Base-by-base conservation (phyloP, 1,284 basidiomycete genomes). In the Ustilago esculenta region DNA sequence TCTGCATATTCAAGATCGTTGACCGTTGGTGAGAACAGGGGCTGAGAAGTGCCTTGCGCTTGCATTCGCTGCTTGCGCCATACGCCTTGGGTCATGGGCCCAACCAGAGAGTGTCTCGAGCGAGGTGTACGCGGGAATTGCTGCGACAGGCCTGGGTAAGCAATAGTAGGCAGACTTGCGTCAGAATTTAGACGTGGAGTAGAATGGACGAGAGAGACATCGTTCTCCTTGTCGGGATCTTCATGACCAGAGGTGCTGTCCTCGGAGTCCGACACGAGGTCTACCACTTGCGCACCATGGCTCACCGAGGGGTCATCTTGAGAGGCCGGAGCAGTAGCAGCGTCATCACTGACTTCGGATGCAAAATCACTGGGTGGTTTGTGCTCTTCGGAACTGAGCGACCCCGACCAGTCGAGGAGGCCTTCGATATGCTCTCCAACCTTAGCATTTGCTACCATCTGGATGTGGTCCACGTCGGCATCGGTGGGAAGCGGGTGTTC, bases 211-310 rank as follows among this genome's bases (percentile, higher is more conserved):
- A 58, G 49, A 3, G 59, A 57, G 2, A 50, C 41, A 25, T 70
- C 56, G 15, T 70, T 70, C 17, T 70, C 67, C 42, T 70, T 70
- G 43, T 70, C 67, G 2, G 60, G 56, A 17, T 69, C 66, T 1
- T 64, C 49, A 7, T 43, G 29, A 12, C 15, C 24, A n/a, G 51
- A 39, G 15, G 36, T 45, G 12, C 59, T 56, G 7, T 60, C 57
- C 25, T 63, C 59, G 0, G 65, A 68, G 33, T 56, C 59, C n/a
- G 41, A 41, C 3, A 55, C 30, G 8, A 69, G 33, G 33, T 69
- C 51, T 1, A 69, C 59, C 0, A 64, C 48, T 6, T 42, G 23
- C 5, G 10, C 37, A 5, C 21, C 23, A 4, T 27, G 27, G 4
- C n/a, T 24, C 5, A 12, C 6, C 12, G 7, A 6, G 6, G 12